Evolutionary conservation across 2,329 filamentous ascomycete genomes (phyloP).

Genomic region (Botrytis pseudocinerea): DNA sequence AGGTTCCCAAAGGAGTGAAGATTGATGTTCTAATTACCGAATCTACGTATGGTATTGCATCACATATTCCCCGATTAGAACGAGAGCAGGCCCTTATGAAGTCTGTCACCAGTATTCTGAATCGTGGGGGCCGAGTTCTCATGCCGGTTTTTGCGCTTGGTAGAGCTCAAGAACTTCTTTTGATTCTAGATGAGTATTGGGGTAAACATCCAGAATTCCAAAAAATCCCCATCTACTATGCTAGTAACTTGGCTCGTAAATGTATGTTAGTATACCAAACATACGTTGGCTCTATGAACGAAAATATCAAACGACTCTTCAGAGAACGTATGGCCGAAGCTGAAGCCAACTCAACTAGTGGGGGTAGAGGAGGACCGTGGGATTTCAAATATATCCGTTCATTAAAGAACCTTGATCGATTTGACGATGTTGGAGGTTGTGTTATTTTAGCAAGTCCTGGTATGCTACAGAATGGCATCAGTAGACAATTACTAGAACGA

Average conservation of each 20-base stretch:
- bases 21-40: slow-evolving; percentile 97
- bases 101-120: slow-evolving; percentile 85
- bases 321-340: slow-evolving; percentile 88
- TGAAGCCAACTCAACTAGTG: slow-evolving; percentile 73
- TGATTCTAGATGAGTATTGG: slow-evolving; percentile 98
- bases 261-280: slow-evolving; percentile 99
- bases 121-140: slow-evolving; percentile 86
- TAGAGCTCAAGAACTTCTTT: slow-evolving; percentile 85
- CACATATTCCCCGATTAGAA: slow-evolving; percentile 86
- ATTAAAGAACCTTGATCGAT: slow-evolving; percentile 88
- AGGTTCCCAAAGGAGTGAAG: slow-evolving; percentile 84
- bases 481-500: slow-evolving; percentile 84
- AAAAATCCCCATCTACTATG: slow-evolving; percentile 94
- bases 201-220: slow-evolving; percentile 83
- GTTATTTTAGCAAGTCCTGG: slow-evolving; percentile 97
- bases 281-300: slow-evolving; percentile 98
- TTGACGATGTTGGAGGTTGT: slow-evolving; percentile 92
- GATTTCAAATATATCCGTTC: slow-evolving; percentile 94
- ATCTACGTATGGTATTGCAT: slow-evolving; percentile 94
- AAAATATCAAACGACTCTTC: slow-evolving; percentile 97
- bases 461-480: slow-evolving; percentile 97
- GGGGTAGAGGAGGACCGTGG: slow-evolving; percentile 84
- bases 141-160: slow-evolving; percentile 96
- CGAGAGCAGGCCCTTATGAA: slow-evolving; percentile 95
- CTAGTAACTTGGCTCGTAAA: slow-evolving; percentile 88